Percentiles rank a stretch among this genome's conserved stretches.
These are phyloP conservation scores for Phaseolus coccineus DNA, from an alignment of 331 rosid species.

Conservation along the genomic window DNA sequence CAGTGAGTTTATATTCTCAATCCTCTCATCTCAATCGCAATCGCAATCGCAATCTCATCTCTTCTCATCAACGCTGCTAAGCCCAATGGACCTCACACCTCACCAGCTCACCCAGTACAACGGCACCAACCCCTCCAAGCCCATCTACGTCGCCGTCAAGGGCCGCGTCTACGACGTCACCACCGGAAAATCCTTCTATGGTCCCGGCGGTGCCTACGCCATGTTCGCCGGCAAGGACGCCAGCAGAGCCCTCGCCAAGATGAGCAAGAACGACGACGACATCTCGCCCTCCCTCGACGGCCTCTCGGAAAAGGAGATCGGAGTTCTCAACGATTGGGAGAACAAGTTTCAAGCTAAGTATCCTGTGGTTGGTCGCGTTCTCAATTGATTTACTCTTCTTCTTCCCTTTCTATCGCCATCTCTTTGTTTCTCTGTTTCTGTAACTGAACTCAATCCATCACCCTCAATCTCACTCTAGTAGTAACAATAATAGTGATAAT, in stretches of 20 bases:
- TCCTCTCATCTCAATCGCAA: not conserved
- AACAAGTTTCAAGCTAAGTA: conserved; percentile 92
- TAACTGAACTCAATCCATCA: not conserved
- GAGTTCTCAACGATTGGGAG: conserved; percentile 94
- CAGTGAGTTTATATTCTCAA: no score
- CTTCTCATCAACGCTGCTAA: conserved; percentile 32
- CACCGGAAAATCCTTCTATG: conserved; percentile 80
- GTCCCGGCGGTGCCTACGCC: conserved; percentile 88
- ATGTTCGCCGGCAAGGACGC: conserved; percentile 98
- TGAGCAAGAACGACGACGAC: conserved; percentile 90
- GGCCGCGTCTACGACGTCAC: conserved; percentile 86
- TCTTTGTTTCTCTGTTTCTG: not conserved
- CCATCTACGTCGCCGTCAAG: conserved; percentile 81
- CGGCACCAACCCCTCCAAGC: conserved; percentile 83
- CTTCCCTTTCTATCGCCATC: not conserved
- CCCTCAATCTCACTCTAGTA: no score
- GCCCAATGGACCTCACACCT: conserved; percentile 66
- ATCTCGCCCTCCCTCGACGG: conserved; percentile 72
- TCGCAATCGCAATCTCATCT: not conserved
- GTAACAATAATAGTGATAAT: no score
- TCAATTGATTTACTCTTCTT: conserved; percentile 31
- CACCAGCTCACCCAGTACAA: conserved; percentile 68
- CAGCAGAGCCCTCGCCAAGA: conserved; percentile 91
- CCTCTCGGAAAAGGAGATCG: conserved; percentile 95
- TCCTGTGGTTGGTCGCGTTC: conserved; percentile 75